Evolutionary conservation across 2,329 filamentous ascomycete species (phyloP).

Genomic region (Aspergillus sp.): DNA sequence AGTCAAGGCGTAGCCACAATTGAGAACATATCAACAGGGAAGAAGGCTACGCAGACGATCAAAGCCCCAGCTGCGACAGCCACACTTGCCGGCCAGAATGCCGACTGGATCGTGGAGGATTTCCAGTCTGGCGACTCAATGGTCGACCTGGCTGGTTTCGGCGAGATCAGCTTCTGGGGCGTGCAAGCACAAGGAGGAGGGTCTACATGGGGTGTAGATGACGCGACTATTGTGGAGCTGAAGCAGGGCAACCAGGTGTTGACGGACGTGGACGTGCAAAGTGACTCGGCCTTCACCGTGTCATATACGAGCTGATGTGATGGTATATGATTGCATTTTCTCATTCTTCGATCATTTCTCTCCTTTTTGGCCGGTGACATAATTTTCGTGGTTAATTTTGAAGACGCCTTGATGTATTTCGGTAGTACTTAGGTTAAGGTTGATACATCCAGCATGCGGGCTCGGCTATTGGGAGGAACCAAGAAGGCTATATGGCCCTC

Average conservation of each 20-base stretch:
- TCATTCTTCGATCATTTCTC: neutral
- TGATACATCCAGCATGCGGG: neutral
- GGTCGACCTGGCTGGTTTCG: slow-evolving; percentile 53
- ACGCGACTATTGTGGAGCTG: slow-evolving; percentile 51
- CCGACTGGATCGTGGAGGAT: slow-evolving; percentile 66
- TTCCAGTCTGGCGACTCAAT: slow-evolving; percentile 44
- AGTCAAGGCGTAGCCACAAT: slow-evolving; percentile 50
- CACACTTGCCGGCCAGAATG: slow-evolving; percentile 58
- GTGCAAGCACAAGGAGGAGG: slow-evolving; percentile 29
- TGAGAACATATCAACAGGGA: slow-evolving; percentile 55
- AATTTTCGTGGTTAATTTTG: neutral
- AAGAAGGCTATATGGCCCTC: neutral
- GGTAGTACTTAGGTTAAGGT: neutral
- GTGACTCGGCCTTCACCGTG: slow-evolving; percentile 31
- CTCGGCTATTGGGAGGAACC: neutral
- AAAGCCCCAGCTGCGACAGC: slow-evolving; percentile 40
- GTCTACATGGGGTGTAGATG: slow-evolving; percentile 32
- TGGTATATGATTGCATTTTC: neutral
- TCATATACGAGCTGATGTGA: slow-evolving; percentile 17
- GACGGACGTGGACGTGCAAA: slow-evolving; percentile 29
- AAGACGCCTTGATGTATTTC: neutral
- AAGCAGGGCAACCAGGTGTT: slow-evolving; percentile 44
- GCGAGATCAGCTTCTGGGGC: slow-evolving; percentile 44
- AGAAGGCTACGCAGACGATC: slow-evolving; percentile 56
- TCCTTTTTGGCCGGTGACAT: neutral